Evolutionary conservation across 2,329 filamentous ascomycete genomes (phyloP).

Genomic region (Pyrenophora tritici-repentis): DNA sequence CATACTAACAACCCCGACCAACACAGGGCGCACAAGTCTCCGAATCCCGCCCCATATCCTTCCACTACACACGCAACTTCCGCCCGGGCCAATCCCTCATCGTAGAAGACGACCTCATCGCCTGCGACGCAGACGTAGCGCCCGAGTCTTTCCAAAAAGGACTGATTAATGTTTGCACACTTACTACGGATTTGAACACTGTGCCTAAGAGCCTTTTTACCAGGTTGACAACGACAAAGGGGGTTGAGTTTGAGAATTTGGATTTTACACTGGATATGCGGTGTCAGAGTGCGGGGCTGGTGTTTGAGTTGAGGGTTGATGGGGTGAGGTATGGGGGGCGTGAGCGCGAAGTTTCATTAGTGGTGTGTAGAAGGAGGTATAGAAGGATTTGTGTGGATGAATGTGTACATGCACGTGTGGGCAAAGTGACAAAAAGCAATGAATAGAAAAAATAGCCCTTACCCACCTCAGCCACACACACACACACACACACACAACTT

Average conservation of each 20-base stretch:
- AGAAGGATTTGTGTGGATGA: not conserved
- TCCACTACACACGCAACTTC: conserved; percentile 87
- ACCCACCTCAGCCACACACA: too few species aligned
- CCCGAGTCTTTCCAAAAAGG: conserved; percentile 57
- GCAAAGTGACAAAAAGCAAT: too few species aligned
- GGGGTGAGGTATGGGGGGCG: conserved; percentile 76
- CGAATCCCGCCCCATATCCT: conserved; percentile 73
- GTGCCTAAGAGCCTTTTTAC: conserved; percentile 77
- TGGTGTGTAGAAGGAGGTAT: too few species aligned
- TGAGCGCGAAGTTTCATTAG: conserved; percentile 78
- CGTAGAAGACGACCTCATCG: conserved; percentile 80
- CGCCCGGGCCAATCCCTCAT: conserved; percentile 75
- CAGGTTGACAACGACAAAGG: conserved; percentile 74
- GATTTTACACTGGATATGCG: conserved; percentile 85
- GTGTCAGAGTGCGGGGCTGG: conserved; percentile 75
- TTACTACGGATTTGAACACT: conserved; percentile 78
- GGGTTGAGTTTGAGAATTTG: conserved; percentile 80
- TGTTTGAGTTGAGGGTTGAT: conserved; percentile 80
- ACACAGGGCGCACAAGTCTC: conserved; percentile 73
- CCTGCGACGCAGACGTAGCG: conserved; percentile 71
- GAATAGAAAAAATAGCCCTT: too few species aligned
- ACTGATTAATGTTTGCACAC: conserved; percentile 74
- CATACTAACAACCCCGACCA: conserved; percentile 12
- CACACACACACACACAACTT: too few species aligned
- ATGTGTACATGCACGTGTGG: too few species aligned